Conservation (phyloP, 495 filamentous ascomycete species). For the Aspergillus kassunensis region DNA sequence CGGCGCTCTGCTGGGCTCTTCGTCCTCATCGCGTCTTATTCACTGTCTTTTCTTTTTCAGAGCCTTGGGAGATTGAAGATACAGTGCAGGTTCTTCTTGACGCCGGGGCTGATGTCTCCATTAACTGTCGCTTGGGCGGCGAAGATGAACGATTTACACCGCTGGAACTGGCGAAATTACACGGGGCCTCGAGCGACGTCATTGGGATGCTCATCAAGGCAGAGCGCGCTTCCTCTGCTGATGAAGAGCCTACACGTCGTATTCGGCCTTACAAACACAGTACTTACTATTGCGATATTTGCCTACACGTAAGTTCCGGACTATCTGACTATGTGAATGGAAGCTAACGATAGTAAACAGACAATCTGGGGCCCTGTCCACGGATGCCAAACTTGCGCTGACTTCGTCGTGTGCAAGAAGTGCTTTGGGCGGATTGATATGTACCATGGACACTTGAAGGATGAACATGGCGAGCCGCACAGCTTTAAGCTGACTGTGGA, state of each 20-base stretch:
- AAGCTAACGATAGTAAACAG: neutral
- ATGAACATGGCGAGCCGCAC: neutral
- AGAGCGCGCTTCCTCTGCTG: neutral
- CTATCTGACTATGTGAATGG: no score
- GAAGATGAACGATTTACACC: neutral
- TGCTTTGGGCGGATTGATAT: neutral
- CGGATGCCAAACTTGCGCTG: neutral
- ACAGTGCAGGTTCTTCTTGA: neutral
- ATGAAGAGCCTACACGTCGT: neutral
- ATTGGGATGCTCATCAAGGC: neutral
- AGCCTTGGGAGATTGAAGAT: neutral
- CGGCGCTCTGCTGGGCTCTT: neutral
- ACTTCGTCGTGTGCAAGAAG: neutral
- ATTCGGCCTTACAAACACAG: neutral
- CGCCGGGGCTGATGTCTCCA: neutral
- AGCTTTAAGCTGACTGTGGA: neutral
- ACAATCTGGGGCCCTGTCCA: neutral
- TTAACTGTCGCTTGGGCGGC: neutral
- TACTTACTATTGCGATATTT: neutral
- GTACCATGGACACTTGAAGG: neutral
- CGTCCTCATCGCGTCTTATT: neutral
- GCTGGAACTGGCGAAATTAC: neutral
- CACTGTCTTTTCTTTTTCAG: neutral
- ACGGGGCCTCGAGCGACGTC: neutral
- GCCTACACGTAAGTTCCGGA: neutral